A percentile compares a stretch with the other conserved stretches of the same genome.
phyloP scores from a whole-genome alignment of 2,329 filamentous ascomycete species.

The Apiospora koreana region DNA sequence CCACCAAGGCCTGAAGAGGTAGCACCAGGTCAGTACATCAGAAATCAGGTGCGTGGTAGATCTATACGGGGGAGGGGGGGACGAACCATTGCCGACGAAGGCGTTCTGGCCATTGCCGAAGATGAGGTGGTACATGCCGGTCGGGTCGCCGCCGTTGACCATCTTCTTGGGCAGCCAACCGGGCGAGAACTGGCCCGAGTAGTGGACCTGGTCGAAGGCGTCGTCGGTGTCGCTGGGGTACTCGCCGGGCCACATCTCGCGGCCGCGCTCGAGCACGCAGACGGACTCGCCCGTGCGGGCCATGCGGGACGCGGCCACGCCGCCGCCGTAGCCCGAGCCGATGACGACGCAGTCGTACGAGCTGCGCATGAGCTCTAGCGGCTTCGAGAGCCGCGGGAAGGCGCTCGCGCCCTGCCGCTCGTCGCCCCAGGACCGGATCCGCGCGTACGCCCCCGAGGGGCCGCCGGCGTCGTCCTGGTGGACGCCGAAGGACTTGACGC shows the following conservation, averaged over 20 bases:
- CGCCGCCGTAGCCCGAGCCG: constrained; percentile 69
- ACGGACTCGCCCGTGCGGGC: constrained; percentile 61
- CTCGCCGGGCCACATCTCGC: constrained; percentile 67
- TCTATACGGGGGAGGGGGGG: background rate
- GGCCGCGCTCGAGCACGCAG: constrained; percentile 64
- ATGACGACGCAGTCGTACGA: constrained; percentile 68
- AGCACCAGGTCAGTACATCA: constrained; percentile 7
- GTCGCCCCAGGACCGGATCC: constrained; percentile 31
- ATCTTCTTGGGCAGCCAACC: constrained; percentile 41
- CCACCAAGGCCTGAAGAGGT: constrained; percentile 57
- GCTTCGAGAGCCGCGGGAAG: constrained; percentile 57
- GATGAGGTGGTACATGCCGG: constrained; percentile 64
- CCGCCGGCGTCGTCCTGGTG: constrained; percentile 36
- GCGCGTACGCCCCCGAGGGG: constrained; percentile 32
- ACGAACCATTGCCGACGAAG: constrained; percentile 57
- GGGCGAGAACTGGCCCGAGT: constrained; percentile 54
- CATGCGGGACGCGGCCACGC: constrained; percentile 66
- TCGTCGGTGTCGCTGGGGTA: constrained; percentile 54
- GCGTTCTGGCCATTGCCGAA: constrained; percentile 66
- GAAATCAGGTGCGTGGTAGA: background rate
- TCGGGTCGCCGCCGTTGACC: constrained; percentile 53
- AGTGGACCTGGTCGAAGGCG: constrained; percentile 53
- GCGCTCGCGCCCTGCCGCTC: constrained; percentile 24
- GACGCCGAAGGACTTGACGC: constrained; percentile 27
- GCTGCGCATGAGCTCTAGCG: constrained; percentile 56